A percentile compares a stretch with the other conserved stretches of the same genome.
Conservation (phyloP, 148 eudicot species). For the Limonium bicolor region DNA sequence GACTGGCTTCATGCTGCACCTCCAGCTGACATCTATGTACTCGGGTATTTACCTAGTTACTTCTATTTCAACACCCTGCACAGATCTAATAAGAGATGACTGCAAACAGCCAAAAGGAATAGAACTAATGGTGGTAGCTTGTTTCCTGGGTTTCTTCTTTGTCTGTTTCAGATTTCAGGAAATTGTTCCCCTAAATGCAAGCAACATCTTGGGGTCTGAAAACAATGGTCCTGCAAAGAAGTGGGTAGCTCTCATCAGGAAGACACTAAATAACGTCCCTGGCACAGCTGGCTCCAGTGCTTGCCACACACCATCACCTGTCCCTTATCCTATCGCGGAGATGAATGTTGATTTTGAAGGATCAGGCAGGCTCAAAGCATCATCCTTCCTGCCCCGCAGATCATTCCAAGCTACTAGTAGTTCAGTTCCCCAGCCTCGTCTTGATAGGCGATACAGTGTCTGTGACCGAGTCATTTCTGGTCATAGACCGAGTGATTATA, state of each 20-base stretch:
- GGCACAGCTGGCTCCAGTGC: constrained; percentile 59
- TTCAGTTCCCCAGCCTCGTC: constrained; percentile 57
- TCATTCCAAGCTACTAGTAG: constrained; percentile 67
- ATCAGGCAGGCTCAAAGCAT: constrained; percentile 35
- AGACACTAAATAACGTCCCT: constrained; percentile 73
- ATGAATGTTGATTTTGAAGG: constrained; percentile 89
- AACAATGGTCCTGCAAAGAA: constrained; percentile 92
- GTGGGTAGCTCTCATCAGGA: constrained; percentile 57
- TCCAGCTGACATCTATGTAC: constrained; percentile 94
- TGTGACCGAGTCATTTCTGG: constrained; percentile 79
- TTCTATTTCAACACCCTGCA: too few species aligned
- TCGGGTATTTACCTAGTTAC: constrained; percentile 92
- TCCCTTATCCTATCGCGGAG: constrained; percentile 75
- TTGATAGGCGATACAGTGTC: constrained; percentile 79
- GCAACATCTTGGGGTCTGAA: constrained; percentile 82
- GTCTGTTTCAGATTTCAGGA: constrained; percentile 68
- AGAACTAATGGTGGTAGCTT: too few species aligned
- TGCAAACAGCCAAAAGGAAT: too few species aligned
- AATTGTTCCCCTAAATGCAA: constrained; percentile 86
- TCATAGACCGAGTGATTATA: constrained; percentile 57
- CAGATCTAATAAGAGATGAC: not conserved
- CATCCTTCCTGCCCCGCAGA: constrained; percentile 56
- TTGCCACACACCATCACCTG: constrained; percentile 79
- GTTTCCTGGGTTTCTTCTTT: constrained; percentile 1
- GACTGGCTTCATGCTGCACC: constrained; percentile 92